Evolutionary conservation across 2,329 filamentous ascomycete genomes (phyloP).

Genomic region (Fusarium pseudonygamai): DNA sequence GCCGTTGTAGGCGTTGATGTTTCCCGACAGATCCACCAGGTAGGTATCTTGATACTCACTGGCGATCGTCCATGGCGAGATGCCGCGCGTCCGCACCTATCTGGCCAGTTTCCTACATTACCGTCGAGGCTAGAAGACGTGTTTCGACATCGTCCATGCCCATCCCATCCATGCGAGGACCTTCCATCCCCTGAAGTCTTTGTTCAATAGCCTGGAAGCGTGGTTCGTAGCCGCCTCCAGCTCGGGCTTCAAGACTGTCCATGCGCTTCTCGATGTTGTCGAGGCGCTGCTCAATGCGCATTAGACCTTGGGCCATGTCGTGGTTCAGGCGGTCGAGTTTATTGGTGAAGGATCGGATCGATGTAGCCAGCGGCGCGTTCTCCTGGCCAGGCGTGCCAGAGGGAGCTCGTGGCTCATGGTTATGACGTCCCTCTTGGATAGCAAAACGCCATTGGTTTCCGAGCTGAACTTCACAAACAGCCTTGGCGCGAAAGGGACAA

Average conservation of each 20-base stretch:
- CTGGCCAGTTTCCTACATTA: slow-evolving; percentile 51
- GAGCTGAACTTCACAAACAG: slow-evolving; percentile 70
- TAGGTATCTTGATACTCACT: slow-evolving; percentile 6
- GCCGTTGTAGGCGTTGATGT: slow-evolving; percentile 2
- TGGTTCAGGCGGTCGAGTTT: slow-evolving; percentile 68
- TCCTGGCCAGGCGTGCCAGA: slow-evolving; percentile 65
- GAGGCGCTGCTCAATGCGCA: slow-evolving; percentile 60
- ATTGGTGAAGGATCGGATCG: slow-evolving; percentile 65
- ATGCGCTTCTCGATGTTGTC: slow-evolving; percentile 65
- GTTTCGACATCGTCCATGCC: slow-evolving; percentile 58
- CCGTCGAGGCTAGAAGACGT: slow-evolving; percentile 54
- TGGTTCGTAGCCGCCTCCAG: slow-evolving; percentile 53
- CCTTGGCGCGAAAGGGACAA: slow-evolving; percentile 71
- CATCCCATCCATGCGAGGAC: slow-evolving; percentile 54
- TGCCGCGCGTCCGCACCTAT: slow-evolving; percentile 22
- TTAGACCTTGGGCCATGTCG: slow-evolving; percentile 63
- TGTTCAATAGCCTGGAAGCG: slow-evolving; percentile 57
- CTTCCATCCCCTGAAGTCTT: slow-evolving; percentile 55
- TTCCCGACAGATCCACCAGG: neutral
- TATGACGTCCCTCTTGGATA: slow-evolving; percentile 68
- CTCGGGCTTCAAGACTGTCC: slow-evolving; percentile 60
- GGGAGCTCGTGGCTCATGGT: slow-evolving; percentile 67
- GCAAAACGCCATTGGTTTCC: slow-evolving; percentile 72
- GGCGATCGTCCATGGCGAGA: neutral
- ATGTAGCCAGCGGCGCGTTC: slow-evolving; percentile 66